Base-by-base conservation (phyloP, 2,329 filamentous ascomycete genomes). In the Microcyclospora pomicola region DNA sequence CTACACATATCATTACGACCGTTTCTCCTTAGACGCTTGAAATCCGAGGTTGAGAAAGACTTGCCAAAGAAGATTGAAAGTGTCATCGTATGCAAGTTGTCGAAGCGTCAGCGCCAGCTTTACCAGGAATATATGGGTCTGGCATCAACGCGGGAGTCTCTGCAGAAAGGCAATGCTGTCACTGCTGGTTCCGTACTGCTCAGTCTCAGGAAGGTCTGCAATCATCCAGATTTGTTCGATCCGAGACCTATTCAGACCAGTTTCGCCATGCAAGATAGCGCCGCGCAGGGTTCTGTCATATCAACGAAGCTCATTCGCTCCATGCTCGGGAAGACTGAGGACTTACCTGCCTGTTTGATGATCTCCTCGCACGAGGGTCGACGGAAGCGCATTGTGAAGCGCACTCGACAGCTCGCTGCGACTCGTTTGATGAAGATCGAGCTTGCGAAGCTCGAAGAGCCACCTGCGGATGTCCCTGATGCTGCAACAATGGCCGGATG, bases 21-120 rank as follows among this genome's bases (percentile, higher is more conserved):
- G 0, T 96, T 95, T 54, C 72, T 98, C 9, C 70, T 98, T 6
- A 79, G 91, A 36, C 77, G 91, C 39, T 66, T 98, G 40, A 98
- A 98, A 62, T 82, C 85, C 33, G 91, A 98, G 54, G 91, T 98
- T 5, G 92, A 98, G 64, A 95, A 96, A 64, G 91, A 98, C 58
- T 94, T 98, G 83, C 91, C 92, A 0, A 87, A 77, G 43, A 98
- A 98, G 59, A 94, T 94, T 54, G 92, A 98, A 59, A 87, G 95
- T 54, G 86, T 98, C 14, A 83, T 96, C 46, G 87, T 93, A 53
- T 98, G 91, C 59, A 82, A 88, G 33, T 69, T 98, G 4, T 96
- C 88, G 6, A 95, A 96, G 59, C 79, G 91, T 15, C 91, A 98
- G 56, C 77, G 91, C 32, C 91, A 94, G 60, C 67, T 98, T 7